These are phyloP conservation scores for Malania oleifera DNA, from an alignment of 164 flowering plant genomes.

Conservation along the genomic window DNA sequence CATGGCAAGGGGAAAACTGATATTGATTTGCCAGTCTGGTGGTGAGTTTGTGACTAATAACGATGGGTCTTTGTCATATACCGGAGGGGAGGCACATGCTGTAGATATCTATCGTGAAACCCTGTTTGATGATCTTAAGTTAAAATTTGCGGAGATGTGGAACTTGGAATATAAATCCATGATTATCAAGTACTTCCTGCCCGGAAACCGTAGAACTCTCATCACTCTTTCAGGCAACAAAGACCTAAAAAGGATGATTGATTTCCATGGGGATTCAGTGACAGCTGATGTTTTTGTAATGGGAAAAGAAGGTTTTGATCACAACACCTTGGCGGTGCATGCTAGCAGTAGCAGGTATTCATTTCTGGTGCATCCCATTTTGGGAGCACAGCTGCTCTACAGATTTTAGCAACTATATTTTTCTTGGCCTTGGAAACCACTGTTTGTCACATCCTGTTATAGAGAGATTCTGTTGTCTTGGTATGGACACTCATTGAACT, in stretches of 20 bases:
- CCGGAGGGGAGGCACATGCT: slow-evolving; percentile 80
- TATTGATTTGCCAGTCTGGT: slow-evolving; percentile 62
- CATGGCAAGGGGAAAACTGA: slow-evolving; percentile 54
- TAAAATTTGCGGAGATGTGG: slow-evolving; percentile 58
- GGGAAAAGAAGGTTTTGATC: slow-evolving; percentile 40
- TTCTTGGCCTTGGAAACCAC: not conserved
- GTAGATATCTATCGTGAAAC: slow-evolving; percentile 50
- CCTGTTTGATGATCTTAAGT: slow-evolving; percentile 50
- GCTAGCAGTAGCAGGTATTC: slow-evolving; percentile 48
- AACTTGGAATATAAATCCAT: slow-evolving; percentile 37
- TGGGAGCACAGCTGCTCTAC: not conserved
- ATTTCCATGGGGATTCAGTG: slow-evolving; percentile 47
- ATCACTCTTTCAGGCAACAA: slow-evolving; percentile 56
- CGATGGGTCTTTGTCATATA: slow-evolving; percentile 62
- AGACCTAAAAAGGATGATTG: slow-evolving; percentile 68
- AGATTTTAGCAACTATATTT: not conserved
- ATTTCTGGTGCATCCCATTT: slow-evolving; percentile 1
- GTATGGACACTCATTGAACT: not conserved
- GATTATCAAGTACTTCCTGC: slow-evolving; percentile 72
- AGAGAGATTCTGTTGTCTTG: not conserved
- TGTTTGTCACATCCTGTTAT: not conserved
- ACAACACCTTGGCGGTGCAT: slow-evolving; percentile 20
- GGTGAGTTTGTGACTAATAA: slow-evolving; percentile 57
- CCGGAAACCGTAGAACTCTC: slow-evolving; percentile 59
- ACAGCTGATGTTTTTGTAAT: slow-evolving; percentile 59